Base-by-base conservation (phyloP, 2,329 filamentous ascomycete species). In the Camillea tinctor region DNA sequence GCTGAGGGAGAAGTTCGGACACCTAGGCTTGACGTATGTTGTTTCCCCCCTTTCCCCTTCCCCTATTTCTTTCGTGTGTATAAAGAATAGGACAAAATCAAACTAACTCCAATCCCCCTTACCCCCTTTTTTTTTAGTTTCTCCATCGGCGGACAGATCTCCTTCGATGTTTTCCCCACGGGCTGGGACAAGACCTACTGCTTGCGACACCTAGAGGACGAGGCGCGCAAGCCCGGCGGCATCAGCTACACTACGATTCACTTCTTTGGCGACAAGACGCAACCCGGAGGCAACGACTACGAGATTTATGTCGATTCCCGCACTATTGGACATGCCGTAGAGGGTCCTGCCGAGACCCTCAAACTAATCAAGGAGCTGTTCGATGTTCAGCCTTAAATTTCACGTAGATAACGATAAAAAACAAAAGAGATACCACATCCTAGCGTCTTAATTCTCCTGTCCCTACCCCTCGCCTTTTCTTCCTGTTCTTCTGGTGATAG, bases 131-230 rank as follows among this genome's bases (percentile, higher is more conserved):
- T 30, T 30, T 30, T 64, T 62, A 93, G 91, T 50, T 97, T 90
- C 82, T 94, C 92, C 64, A 96, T 99, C 71, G 95, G 95, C 69
- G 95, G 95, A 56, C 92, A 97, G 75, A 97, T 99, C 78, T 97
- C 93, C 61, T 99, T 99, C 76, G 95, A 99, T 74, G 91, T 98
- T 71, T 99, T 99, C 84, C 95, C 95, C 65, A 86, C 82, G 2
- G 95, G 95, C 72, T 99, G 95, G 95, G 95, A 99, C 81, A 99
- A 98, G 88, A 97, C 92, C 9, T 99, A 97, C 84, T 97, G 93
- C 80, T 83, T 98, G 68, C 82, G 86, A 69, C 93, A 97, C 77
- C 81, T 98, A 63, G 92, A 95, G 79, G 84, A 84, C 65, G 93
- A 97, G 76, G 88, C 89, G 65, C 80, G 84, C 79, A 82, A 84